phyloP scores from a whole-genome alignment of 1,139 yeast genomes.

The Yamadazyma sp. region DNA sequence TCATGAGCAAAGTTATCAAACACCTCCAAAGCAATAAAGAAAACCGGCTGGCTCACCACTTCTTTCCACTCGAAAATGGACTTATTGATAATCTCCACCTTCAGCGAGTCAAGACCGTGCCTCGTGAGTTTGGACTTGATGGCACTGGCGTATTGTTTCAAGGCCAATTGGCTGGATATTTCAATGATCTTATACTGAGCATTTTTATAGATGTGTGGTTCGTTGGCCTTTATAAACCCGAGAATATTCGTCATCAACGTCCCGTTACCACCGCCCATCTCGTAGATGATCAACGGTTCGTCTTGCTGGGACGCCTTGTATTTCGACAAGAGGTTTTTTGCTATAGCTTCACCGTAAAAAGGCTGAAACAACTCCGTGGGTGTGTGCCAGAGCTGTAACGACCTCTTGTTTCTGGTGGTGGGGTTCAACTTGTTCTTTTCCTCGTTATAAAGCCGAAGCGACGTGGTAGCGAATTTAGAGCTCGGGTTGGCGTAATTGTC shows the following conservation, averaged over 20 bases:
- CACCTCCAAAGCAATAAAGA: constrained; percentile 79
- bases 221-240: constrained; percentile 58
- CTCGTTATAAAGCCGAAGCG: constrained; percentile 31
- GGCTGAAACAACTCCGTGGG: constrained; percentile 87
- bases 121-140: constrained; percentile 33
- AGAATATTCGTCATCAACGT: constrained; percentile 80
- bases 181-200: constrained; percentile 77
- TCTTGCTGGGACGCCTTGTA: constrained; percentile 61
- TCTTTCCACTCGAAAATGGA: constrained; percentile 77
- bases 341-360: constrained; percentile 80
- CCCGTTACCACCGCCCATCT: constrained; percentile 91
- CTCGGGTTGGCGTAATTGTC: constrained; percentile 16
- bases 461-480: constrained; percentile 34
- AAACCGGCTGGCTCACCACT: constrained; percentile 67
- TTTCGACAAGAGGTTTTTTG: constrained; percentile 68
- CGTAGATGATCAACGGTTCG: constrained; percentile 70
- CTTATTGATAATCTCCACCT: constrained; percentile 66
- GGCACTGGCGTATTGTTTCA: constrained; percentile 52
- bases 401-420: constrained; percentile 27
- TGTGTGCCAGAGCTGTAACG: constrained; percentile 83
- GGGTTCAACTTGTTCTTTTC: constrained; percentile 21
- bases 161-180: constrained; percentile 67
- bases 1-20: constrained; percentile 87
- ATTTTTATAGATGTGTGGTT: constrained; percentile 69
- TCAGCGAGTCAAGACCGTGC: constrained; percentile 43